A percentile compares a stretch with the other conserved stretches of the same genome.
Evolutionary conservation across 2,329 filamentous ascomycete species (phyloP).

Genomic region (Venturia oleaginea): DNA sequence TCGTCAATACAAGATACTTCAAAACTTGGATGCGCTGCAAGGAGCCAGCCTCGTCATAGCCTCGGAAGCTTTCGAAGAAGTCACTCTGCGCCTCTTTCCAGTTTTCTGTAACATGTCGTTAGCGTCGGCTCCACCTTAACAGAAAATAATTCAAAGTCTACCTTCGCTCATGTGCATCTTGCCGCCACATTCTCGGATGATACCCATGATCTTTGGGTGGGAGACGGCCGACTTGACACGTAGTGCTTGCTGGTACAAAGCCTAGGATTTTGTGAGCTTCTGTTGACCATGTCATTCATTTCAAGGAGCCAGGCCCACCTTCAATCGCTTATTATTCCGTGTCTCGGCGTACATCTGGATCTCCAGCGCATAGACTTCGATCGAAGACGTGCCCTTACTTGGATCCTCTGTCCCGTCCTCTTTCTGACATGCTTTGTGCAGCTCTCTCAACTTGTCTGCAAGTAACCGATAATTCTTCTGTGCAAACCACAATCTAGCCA

Average conservation of each 20-base stretch:
- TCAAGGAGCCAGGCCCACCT: conserved; percentile 39
- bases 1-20: conserved; percentile 91
- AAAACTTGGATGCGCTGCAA: conserved; percentile 94
- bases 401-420: conserved; percentile 84
- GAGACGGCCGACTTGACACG: conserved; percentile 94
- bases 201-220: conserved; percentile 97
- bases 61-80: conserved; percentile 97
- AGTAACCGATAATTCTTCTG: conserved; percentile 78
- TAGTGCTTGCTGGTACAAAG: conserved; percentile 82
- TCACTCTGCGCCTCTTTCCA: conserved; percentile 96
- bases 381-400: conserved; percentile 89
- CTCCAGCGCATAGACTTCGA: conserved; percentile 93
- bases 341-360: conserved; percentile 98
- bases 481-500: conserved; percentile 83
- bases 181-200: conserved; percentile 95
- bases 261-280: conserved; percentile 29
- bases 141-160: conserved; percentile 20
- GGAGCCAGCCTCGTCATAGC: conserved; percentile 96
- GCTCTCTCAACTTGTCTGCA: conserved; percentile 73
- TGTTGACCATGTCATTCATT: neutral
- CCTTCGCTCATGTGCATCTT: conserved; percentile 99
- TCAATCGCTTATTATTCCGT: conserved; percentile 94
- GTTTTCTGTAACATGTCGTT: conserved; percentile 53
- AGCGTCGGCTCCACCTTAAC: neutral
- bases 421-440: conserved; percentile 80